These are phyloP conservation scores for Candida cerambycidarum DNA, from an alignment of 805 yeast genomes.

Conservation along the genomic window DNA sequence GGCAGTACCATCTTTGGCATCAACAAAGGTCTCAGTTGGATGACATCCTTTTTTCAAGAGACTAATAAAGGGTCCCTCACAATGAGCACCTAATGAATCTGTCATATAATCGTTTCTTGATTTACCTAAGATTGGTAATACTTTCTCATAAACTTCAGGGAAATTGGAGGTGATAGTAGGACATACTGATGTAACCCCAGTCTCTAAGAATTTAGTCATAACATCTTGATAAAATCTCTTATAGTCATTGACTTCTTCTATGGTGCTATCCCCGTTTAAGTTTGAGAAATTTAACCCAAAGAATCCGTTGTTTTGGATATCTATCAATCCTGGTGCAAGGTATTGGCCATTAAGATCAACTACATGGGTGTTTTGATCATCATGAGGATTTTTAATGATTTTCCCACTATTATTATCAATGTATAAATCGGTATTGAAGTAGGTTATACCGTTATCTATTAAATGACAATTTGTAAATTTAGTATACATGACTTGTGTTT, in stretches of 20 bases:
- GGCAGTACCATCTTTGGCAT: conserved; percentile 30
- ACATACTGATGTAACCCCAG: conserved; percentile 57
- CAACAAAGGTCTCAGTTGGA: conserved; percentile 44
- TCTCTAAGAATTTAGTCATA: conserved; percentile 45
- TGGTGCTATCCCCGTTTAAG: conserved; percentile 29
- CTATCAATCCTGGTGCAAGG: conserved; percentile 56
- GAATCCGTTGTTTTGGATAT: conserved; percentile 58
- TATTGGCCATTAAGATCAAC: conserved; percentile 49
- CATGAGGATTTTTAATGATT: conserved; percentile 24
- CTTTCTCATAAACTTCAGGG: conserved; percentile 48
- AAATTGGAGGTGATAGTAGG: conserved; percentile 57
- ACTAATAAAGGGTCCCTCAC: conserved; percentile 60
- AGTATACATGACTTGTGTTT: conserved; percentile 17
- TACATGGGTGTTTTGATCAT: conserved; percentile 16
- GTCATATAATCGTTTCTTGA: conserved; percentile 31
- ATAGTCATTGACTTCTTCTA: conserved; percentile 31
- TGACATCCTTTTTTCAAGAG: conserved; percentile 51
- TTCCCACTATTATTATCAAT: conserved; percentile 43
- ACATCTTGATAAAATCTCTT: conserved; percentile 39
- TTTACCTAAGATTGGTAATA: conserved; percentile 43
- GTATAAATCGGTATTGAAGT: conserved; percentile 39
- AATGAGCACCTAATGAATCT: conserved; percentile 57
- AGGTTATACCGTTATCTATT: conserved; percentile 41
- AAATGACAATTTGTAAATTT: conserved; percentile 43
- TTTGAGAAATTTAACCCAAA: conserved; percentile 54